Evolutionary conservation across 176 grass and related monocot species (phyloP).

Genomic region (Oryza glaberrima): DNA sequence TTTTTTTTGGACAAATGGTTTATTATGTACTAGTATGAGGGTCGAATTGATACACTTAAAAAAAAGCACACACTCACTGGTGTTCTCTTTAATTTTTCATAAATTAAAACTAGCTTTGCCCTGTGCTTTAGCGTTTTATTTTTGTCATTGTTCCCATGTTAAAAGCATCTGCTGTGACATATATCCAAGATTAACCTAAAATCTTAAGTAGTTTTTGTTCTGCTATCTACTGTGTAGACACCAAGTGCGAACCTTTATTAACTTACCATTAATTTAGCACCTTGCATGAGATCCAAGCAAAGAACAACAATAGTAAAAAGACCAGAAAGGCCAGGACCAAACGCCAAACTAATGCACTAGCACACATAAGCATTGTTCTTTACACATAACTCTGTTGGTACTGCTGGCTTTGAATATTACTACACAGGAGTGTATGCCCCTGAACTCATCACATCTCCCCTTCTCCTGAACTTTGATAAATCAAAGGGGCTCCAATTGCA

Average conservation of each 20-base stretch:
- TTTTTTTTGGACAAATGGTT: too few species aligned
- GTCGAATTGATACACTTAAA: too few species aligned
- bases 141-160: too few species aligned
- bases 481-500: neutral
- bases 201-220: neutral
- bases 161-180: too few species aligned
- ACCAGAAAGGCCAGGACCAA: neutral
- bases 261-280: neutral
- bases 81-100: neutral
- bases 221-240: neutral
- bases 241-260: neutral
- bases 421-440: neutral
- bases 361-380: neutral
- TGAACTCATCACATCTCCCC: neutral
- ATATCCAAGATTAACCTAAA: neutral
- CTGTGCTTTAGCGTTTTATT: too few species aligned
- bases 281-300: neutral
- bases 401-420: slow-evolving; percentile 23
- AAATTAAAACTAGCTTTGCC: neutral
- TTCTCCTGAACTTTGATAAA: neutral
- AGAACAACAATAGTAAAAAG: neutral
- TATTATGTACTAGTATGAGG: too few species aligned
- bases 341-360: neutral
- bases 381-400: neutral
- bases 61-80: neutral